Evolutionary conservation across 345 rosid species (phyloP).

Genomic region (Moricandia moricandioides): DNA sequence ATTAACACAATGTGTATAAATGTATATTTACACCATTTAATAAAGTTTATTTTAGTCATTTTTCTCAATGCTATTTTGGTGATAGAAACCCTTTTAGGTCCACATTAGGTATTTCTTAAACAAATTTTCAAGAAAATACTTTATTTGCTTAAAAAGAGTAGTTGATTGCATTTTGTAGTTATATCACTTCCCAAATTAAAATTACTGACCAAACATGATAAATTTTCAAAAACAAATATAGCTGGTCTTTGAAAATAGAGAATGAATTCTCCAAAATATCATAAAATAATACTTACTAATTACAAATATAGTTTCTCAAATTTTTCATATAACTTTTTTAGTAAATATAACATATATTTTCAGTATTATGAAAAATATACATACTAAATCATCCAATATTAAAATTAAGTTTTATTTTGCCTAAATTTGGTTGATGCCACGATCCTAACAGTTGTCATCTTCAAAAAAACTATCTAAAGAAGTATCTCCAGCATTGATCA

Average conservation of each 20-base stretch:
- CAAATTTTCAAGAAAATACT: no score
- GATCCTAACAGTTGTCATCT: slow-evolving; percentile 21
- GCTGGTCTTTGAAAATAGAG: background rate
- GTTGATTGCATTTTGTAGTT: background rate
- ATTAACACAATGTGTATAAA: no score
- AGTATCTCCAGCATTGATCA: slow-evolving; percentile 34
- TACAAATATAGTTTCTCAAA: background rate
- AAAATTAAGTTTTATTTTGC: background rate
- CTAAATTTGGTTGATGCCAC: slow-evolving; percentile 5
- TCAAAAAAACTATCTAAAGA: slow-evolving; percentile 12
- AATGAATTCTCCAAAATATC: background rate
- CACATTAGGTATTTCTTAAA: no score
- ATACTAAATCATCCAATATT: background rate
- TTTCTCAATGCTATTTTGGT: no score
- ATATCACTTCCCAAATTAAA: background rate
- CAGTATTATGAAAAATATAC: background rate
- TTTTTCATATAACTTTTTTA: background rate
- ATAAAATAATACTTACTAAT: background rate
- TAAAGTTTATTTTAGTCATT: no score
- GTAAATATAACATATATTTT: background rate
- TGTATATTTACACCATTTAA: no score
- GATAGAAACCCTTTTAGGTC: no score
- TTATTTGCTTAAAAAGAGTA: no score
- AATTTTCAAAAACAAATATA: background rate
- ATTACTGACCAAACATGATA: background rate